phyloP scores from a whole-genome alignment of 352 stramenopile species.

The Pythium aristosporum region DNA sequence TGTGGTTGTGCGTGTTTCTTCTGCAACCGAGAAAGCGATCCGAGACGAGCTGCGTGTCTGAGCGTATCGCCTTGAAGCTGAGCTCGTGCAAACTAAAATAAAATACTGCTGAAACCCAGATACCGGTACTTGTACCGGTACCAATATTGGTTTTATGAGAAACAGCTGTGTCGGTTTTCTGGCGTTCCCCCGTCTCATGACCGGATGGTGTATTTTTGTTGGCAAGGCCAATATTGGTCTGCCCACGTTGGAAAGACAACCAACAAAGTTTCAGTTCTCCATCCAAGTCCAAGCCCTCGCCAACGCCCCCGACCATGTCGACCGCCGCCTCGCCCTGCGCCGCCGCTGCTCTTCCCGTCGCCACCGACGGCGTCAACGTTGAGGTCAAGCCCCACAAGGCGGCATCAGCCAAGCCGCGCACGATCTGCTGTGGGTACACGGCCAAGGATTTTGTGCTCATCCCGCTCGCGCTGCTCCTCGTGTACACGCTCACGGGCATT shows the following conservation, averaged over 20 bases:
- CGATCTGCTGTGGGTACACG: constrained; percentile 74
- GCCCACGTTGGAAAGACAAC: not conserved
- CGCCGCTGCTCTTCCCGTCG: constrained; percentile 7
- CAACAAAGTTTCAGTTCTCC: not conserved
- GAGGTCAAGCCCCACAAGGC: constrained; percentile 59
- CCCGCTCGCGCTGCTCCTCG: constrained; percentile 49
- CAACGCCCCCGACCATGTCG: constrained; percentile 5
- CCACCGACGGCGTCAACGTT: constrained; percentile 43
- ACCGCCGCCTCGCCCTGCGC: constrained; percentile 3
- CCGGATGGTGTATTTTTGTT: not conserved
- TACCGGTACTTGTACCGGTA: too few species aligned
- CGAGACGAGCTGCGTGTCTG: too few species aligned
- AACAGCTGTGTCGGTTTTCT: too few species aligned
- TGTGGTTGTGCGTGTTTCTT: too few species aligned
- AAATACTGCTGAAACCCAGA: too few species aligned
- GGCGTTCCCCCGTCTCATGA: too few species aligned
- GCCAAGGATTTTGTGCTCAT: constrained; percentile 73
- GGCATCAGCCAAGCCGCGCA: constrained; percentile 34
- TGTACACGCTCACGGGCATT: constrained; percentile 62
- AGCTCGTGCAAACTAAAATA: too few species aligned
- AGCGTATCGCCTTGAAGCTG: too few species aligned
- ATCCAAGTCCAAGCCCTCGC: not conserved
- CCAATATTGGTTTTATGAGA: too few species aligned
- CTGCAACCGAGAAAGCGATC: too few species aligned
- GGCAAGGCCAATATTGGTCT: too few species aligned